Evolutionary conservation across 805 yeast genomes (phyloP).

Genomic region (Dipodascus albidus): DNA sequence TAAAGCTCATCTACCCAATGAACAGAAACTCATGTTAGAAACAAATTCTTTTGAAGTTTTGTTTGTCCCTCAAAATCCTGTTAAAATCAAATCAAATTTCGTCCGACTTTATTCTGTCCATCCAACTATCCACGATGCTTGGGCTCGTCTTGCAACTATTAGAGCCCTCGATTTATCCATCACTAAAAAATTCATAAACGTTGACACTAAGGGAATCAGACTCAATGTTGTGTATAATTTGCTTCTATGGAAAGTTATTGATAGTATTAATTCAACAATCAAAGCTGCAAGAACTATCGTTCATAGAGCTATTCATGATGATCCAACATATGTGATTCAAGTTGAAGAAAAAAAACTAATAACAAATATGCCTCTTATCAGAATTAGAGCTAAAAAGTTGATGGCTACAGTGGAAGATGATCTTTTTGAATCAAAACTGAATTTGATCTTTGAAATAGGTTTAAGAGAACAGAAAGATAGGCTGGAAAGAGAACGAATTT

Average conservation of each 20-base stretch:
- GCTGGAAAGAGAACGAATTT: conserved; percentile 35
- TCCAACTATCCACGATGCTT: conserved; percentile 30
- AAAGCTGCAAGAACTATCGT: conserved; percentile 52
- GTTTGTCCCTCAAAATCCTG: conserved; percentile 21
- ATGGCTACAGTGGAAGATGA: conserved; percentile 72
- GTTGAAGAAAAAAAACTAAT: conserved; percentile 20
- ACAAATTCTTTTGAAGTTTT: conserved; percentile 25
- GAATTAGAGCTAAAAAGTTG: conserved; percentile 43
- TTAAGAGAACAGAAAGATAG: conserved; percentile 41
- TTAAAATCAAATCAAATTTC: conserved; percentile 25
- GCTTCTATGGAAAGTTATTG: conserved; percentile 64
- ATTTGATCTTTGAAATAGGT: conserved; percentile 56
- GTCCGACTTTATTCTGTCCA: conserved; percentile 38
- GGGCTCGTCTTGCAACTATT: conserved; percentile 27
- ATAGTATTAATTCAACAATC: conserved; percentile 56
- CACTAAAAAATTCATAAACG: conserved; percentile 14
- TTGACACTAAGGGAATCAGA: conserved; percentile 23
- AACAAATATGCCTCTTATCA: conserved; percentile 33
- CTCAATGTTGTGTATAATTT: conserved; percentile 57
- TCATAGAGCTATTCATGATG: conserved; percentile 19
- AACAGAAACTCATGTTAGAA: conserved; percentile 38
- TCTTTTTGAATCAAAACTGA: conserved; percentile 72
- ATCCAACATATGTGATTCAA: conserved; percentile 16
- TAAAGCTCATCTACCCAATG: conserved; percentile 34
- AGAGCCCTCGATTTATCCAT: conserved; percentile 9